Evolutionary conservation across 164 flowering plant genomes (phyloP).

Genomic region (Cinnamomum chago): DNA sequence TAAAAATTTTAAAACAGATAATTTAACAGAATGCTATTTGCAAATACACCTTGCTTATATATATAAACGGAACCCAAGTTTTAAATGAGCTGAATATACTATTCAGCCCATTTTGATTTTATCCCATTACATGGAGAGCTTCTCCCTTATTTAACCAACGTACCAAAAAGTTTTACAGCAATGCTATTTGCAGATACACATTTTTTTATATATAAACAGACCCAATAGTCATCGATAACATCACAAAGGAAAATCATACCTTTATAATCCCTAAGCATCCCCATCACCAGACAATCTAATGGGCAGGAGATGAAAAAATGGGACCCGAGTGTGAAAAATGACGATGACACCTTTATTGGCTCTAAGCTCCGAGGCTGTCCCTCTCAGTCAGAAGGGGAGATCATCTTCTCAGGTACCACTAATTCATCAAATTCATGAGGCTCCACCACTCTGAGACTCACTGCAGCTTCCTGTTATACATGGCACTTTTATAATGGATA

Average conservation of each 20-base stretch:
- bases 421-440: conserved; percentile 75
- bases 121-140: no score
- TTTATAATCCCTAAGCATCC: not conserved
- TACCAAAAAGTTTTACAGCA: no score
- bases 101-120: no score
- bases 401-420: conserved; percentile 96
- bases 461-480: conserved; percentile 70
- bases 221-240: no score
- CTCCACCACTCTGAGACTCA: conserved; percentile 65
- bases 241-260: not conserved
- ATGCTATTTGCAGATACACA: no score
- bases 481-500: not conserved
- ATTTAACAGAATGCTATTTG: no score
- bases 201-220: no score
- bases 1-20: no score
- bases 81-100: no score
- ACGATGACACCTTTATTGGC: not conserved
- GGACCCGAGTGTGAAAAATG: conserved; percentile 4
- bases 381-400: conserved; percentile 59
- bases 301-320: conserved; percentile 2
- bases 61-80: no score
- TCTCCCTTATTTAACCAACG: no score
- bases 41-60: no score
- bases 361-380: not conserved
- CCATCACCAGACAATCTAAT: not conserved